phyloP scores from a whole-genome alignment of 352 stramenopile species.

The Globisporangium paroecandrum region DNA sequence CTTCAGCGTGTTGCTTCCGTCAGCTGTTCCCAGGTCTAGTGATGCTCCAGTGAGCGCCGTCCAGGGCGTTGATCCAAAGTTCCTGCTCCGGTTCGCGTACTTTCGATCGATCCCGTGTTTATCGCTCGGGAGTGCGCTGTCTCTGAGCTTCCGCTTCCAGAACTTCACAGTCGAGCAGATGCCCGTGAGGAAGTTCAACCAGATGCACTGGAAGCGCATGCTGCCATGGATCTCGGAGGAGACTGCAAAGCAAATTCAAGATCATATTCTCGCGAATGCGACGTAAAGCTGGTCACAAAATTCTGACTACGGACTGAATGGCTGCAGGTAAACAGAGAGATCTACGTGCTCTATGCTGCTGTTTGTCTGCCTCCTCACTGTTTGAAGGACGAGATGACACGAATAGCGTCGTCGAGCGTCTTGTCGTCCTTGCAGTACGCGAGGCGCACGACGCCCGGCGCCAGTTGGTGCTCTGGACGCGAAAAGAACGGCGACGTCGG shows the following conservation, averaged over 20 bases:
- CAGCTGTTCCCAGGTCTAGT: slow-evolving; percentile 5
- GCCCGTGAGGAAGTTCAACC: slow-evolving; percentile 76
- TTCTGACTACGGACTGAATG: not conserved
- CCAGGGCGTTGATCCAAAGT: slow-evolving; percentile 40
- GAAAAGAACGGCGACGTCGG: slow-evolving; percentile 94
- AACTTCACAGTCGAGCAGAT: slow-evolving; percentile 60
- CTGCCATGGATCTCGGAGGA: slow-evolving; percentile 70
- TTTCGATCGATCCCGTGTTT: slow-evolving; percentile 49
- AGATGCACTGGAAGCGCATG: slow-evolving; percentile 86
- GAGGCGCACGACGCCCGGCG: slow-evolving; percentile 83
- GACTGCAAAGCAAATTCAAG: slow-evolving; percentile 46
- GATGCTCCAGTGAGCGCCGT: not conserved
- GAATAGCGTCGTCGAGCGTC: slow-evolving; percentile 86
- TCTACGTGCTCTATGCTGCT: slow-evolving; percentile 8
- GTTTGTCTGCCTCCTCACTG: slow-evolving; percentile 2
- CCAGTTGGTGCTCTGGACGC: slow-evolving; percentile 71
- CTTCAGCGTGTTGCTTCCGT: slow-evolving; percentile 25
- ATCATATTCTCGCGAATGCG: slow-evolving; percentile 34
- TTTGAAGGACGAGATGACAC: slow-evolving; percentile 61
- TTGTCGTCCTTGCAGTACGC: slow-evolving; percentile 97
- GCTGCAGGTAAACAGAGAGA: not conserved
- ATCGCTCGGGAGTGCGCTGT: slow-evolving; percentile 60
- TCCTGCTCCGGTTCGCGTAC: slow-evolving; percentile 52
- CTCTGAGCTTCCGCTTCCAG: slow-evolving; percentile 74
- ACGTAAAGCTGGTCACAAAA: slow-evolving; percentile 1